Conservation (phyloP, 345 rosid genomes). For the Boechera retrofracta region DNA sequence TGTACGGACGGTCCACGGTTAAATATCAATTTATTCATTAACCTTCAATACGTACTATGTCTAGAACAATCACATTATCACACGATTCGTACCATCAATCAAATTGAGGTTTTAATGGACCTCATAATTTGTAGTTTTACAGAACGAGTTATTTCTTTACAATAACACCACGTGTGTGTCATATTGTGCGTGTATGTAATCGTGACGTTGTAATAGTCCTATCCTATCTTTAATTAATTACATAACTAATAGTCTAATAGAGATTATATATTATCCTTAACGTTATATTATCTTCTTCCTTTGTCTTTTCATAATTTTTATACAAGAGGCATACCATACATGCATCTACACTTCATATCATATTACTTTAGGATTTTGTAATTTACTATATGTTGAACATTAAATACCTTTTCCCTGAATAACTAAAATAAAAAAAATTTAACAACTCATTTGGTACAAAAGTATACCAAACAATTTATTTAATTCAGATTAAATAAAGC, state of each 20-base stretch:
- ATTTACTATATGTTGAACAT: constrained; percentile 24
- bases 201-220: constrained; percentile 27
- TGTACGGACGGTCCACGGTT: neutral
- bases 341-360: constrained; percentile 38
- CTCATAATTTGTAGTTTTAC: neutral
- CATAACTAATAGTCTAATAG: constrained; percentile 12
- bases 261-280: constrained; percentile 30
- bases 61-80: neutral
- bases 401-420: neutral
- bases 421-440: neutral
- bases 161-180: constrained; percentile 7
- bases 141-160: neutral
- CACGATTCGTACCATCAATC: neutral
- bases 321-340: constrained; percentile 30
- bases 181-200: neutral
- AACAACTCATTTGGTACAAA: constrained; percentile 31
- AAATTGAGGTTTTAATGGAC: neutral
- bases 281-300: constrained; percentile 34
- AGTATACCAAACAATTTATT: constrained; percentile 33
- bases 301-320: constrained; percentile 3
- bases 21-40: neutral
- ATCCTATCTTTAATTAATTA: constrained; percentile 27
- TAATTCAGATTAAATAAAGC: constrained; percentile 19
- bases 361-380: constrained; percentile 34
- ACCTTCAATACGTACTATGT: too few relatives aligned